phyloP scores from a whole-genome alignment of 148 eudicot genomes.

The Rhododendron mucronatum region DNA sequence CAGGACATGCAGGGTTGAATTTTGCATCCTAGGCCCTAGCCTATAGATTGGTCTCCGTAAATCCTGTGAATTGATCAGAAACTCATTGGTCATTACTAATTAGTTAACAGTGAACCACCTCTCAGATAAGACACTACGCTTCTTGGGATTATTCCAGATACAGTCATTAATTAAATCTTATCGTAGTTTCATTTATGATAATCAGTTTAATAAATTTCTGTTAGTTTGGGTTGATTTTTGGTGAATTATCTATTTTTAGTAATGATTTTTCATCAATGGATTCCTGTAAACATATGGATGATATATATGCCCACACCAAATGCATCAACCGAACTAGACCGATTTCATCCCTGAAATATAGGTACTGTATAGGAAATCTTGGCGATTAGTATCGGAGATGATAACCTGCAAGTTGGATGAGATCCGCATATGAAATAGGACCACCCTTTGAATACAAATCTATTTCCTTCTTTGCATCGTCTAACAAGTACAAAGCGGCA shows the following conservation, averaged over 20 bases:
- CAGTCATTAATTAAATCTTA: not conserved
- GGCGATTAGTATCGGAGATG: not conserved
- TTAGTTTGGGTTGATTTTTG: not conserved
- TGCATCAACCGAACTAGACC: not conserved
- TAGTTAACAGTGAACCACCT: not conserved
- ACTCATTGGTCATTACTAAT: not conserved
- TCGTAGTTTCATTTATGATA: not conserved
- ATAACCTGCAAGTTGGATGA: constrained; percentile 78
- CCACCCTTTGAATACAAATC: constrained; percentile 92
- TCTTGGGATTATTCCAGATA: not conserved
- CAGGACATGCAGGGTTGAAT: not conserved
- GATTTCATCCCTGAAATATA: not conserved
- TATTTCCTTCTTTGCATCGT: constrained; percentile 84
- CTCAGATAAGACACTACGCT: not conserved
- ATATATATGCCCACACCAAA: not conserved
- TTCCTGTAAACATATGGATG: not conserved
- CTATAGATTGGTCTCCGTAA: not conserved
- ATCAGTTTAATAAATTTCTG: not conserved
- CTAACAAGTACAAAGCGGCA: constrained; percentile 58
- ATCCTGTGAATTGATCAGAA: not conserved
- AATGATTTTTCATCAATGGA: not conserved
- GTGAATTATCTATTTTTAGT: not conserved
- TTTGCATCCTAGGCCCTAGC: not conserved
- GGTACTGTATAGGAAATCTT: not conserved
- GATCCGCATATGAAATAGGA: constrained; percentile 80